Base-by-base conservation (phyloP, 129 eudicot genomes). In the Pittosporum tobira region DNA sequence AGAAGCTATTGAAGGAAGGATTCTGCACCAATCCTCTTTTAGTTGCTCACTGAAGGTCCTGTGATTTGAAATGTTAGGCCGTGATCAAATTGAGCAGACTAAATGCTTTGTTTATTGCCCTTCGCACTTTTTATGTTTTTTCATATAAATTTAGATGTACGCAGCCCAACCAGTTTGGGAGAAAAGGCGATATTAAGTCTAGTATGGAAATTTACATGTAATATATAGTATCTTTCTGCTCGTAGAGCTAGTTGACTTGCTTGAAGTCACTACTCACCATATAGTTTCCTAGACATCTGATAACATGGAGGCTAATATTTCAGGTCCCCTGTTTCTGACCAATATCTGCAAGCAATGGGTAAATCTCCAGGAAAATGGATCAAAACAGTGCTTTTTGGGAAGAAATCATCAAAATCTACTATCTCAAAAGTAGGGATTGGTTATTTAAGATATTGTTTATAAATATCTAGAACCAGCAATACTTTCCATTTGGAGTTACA, bases 291-390 rank as follows among this genome's bases (percentile, higher is more conserved):
- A n/a, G n/a, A n/a, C n/a, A n/a, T n/a, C n/a, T n/a, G n/a, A 1
- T 48, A 56, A 25, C 14, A 2, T 56, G 48, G 70, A 78, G 84
- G 68, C 24, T 30, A 55, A 51, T 54, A 53, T 27, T 64, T 63
- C 48, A 77, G 63, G 43, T 46, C 31, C 58, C 43, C 38, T 28
- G 40, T 20, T 66, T 54, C 30, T 70, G 52, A 34, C 24, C 26
- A 34, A 27, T 36, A 61, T 53, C 63, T 26, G 10, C 46, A 36
- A 49, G 59, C 76, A 28, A 87, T 87, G 95, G 88, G 95, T 67
- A 87, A 79, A 69, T 88, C 96, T 68, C 89, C 96, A 18, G 96
- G 81, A 80, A 88, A 81, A 73, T 88, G 96, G 96, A 75, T 84
- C 68, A 88, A 88, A 70, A 74, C 86, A 43, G 78, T 88, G 55